phyloP scores from a whole-genome alignment of 2,329 filamentous ascomycete genomes.

The Colletotrichum spaethianum region DNA sequence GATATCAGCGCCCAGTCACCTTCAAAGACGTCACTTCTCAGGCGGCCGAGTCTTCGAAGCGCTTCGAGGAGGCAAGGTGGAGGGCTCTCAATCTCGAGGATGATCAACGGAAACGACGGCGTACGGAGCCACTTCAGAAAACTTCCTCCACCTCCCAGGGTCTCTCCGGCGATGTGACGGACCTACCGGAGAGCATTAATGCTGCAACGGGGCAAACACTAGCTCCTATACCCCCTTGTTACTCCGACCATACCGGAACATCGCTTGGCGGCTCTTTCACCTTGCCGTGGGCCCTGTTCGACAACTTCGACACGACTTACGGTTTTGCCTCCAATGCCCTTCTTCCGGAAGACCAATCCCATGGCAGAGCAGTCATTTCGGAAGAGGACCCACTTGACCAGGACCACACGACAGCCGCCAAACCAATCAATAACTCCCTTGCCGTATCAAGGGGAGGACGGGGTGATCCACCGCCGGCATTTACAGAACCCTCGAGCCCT shows the following conservation, averaged over 20 bases:
- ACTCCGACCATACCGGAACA: not conserved
- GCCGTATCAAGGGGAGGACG: not conserved
- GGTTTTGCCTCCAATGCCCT: not conserved
- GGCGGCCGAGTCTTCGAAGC: slow-evolving; percentile 29
- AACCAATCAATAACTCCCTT: not conserved
- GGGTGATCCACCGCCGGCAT: not conserved
- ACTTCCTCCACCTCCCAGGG: not conserved
- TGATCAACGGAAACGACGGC: slow-evolving; percentile 17
- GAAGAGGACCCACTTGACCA: no score
- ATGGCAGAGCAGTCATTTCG: not conserved
- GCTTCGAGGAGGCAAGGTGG: slow-evolving; percentile 33
- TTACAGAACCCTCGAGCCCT: not conserved
- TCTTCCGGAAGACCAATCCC: not conserved
- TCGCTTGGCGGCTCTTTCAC: slow-evolving; percentile 1
- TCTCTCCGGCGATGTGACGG: not conserved
- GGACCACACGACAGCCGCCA: not conserved
- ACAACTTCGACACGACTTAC: slow-evolving; percentile 1
- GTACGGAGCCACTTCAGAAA: not conserved
- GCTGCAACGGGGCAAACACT: not conserved
- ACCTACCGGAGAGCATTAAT: not conserved
- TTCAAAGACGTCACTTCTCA: slow-evolving; percentile 32
- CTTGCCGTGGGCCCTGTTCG: slow-evolving; percentile 18
- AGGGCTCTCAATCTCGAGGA: slow-evolving; percentile 18
- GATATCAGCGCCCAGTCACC: slow-evolving; percentile 27
- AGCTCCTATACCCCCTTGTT: not conserved